phyloP scores from a whole-genome alignment of 1,284 basidiomycete species.

The Fomitopsis schrenkii region DNA sequence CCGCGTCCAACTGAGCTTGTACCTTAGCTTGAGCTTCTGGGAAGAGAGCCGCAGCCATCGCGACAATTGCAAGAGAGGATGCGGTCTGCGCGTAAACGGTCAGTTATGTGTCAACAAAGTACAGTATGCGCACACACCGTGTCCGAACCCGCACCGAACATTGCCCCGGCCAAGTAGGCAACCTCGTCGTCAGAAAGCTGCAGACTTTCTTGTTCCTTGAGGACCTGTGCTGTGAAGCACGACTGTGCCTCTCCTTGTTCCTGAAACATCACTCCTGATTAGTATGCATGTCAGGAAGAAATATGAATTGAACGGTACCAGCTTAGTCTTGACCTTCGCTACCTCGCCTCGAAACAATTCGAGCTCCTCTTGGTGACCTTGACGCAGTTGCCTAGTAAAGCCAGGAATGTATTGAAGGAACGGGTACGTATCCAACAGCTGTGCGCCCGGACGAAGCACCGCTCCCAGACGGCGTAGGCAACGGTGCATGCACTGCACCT shows the following conservation, averaged over 20 bases:
- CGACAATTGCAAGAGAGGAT: constrained; percentile 36
- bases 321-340: constrained; percentile 29
- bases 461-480: constrained; percentile 44
- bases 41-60: constrained; percentile 61
- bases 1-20: constrained; percentile 55
- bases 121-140: constrained; percentile 33
- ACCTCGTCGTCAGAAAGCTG: constrained; percentile 50
- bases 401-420: constrained; percentile 53
- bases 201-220: constrained; percentile 46
- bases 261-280: constrained; percentile 14
- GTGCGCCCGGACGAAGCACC: constrained; percentile 51
- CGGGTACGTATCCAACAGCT: constrained; percentile 55
- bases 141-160: constrained; percentile 64
- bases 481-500: constrained; percentile 50
- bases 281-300: not conserved
- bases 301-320: constrained; percentile 30
- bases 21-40: constrained; percentile 52
- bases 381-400: constrained; percentile 46
- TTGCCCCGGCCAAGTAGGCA: constrained; percentile 55
- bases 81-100: constrained; percentile 34
- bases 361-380: constrained; percentile 54
- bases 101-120: not conserved
- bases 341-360: constrained; percentile 42
- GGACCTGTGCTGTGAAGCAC: constrained; percentile 53
- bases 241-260: constrained; percentile 32